Conservation (phyloP, 2,329 filamentous ascomycete genomes). For the Coniochaeta ligniaria region DNA sequence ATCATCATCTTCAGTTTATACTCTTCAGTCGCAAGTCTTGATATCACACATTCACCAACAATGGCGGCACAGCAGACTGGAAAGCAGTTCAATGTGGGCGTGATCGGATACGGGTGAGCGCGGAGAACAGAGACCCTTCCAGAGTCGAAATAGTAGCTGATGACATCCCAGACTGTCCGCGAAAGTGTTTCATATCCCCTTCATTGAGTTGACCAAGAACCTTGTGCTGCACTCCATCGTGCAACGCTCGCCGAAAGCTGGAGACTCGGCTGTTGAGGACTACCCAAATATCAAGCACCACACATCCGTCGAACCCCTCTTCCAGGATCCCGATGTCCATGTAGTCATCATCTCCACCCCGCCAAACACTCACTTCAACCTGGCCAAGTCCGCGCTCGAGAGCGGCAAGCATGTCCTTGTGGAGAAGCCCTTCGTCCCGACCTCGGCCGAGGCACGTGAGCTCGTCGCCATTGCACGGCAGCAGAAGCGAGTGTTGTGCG, state of each 20-base stretch:
- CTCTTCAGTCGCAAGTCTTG: not conserved
- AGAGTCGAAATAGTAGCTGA: constrained; percentile 1
- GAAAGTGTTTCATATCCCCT: constrained; percentile 80
- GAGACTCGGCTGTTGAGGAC: constrained; percentile 62
- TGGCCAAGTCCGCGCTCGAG: constrained; percentile 57
- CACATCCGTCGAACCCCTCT: constrained; percentile 51
- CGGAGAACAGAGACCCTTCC: not conserved
- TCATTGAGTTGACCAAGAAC: constrained; percentile 56
- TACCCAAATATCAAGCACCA: constrained; percentile 59
- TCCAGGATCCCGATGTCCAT: constrained; percentile 58
- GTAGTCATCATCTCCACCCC: constrained; percentile 64
- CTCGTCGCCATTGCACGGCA: constrained; percentile 48
- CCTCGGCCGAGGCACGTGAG: constrained; percentile 55
- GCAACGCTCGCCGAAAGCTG: constrained; percentile 59
- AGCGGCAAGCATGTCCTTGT: constrained; percentile 69
- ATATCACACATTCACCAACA: not conserved
- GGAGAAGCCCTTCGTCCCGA: constrained; percentile 77
- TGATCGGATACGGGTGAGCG: constrained; percentile 13
- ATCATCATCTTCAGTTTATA: not conserved
- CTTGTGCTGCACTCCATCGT: constrained; percentile 69
- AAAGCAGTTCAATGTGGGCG: constrained; percentile 4
- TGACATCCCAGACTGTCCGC: constrained; percentile 45
- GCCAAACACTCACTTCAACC: constrained; percentile 61
- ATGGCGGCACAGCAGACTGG: not conserved
- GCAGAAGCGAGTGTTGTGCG: constrained; percentile 46